A percentile compares a stretch with the other conserved stretches of the same genome.
Evolutionary conservation across 2,329 filamentous ascomycete species (phyloP).

Genomic region (Aspergillus floridensis): DNA sequence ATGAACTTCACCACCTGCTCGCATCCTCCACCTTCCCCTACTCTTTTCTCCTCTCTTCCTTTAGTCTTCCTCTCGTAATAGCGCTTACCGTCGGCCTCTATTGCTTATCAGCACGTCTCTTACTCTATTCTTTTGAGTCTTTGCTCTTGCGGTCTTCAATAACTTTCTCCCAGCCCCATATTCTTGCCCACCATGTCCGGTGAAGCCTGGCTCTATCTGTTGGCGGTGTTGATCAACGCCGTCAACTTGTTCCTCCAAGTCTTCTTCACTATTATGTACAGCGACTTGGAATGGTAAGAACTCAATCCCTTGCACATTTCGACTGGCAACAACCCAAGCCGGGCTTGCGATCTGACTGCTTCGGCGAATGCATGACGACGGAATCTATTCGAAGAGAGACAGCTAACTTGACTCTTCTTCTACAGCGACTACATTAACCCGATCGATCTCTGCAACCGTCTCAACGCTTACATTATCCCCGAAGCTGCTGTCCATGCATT

Average conservation of each 20-base stretch:
- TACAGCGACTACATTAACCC: constrained; percentile 98
- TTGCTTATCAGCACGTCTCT: constrained; percentile 7
- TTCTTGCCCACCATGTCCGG: constrained; percentile 71
- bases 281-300: constrained; percentile 93
- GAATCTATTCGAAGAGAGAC: constrained; percentile 4
- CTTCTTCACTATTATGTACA: constrained; percentile 99
- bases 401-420: constrained; percentile 29
- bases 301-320: not conserved
- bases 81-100: constrained; percentile 15
- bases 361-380: constrained; percentile 8
- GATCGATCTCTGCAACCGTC: constrained; percentile 99
- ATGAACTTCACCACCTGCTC: not conserved
- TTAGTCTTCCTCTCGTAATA: constrained; percentile 17
- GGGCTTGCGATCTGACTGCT: not conserved
- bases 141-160: constrained; percentile 8
- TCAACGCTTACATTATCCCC: constrained; percentile 99
- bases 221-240: constrained; percentile 98
- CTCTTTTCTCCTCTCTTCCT: not conserved
- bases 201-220: constrained; percentile 96
- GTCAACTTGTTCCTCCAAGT: constrained; percentile 99
- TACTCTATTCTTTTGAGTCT: constrained; percentile 20
- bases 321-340: not conserved
- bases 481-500: constrained; percentile 97
- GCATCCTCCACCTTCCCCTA: not conserved
- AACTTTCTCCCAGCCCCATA: constrained; percentile 7